Percentiles rank a stretch among this genome's conserved stretches.
Conservation (phyloP, 2,329 filamentous ascomycete species). For the Rhexocercosporidium sp. region DNA sequence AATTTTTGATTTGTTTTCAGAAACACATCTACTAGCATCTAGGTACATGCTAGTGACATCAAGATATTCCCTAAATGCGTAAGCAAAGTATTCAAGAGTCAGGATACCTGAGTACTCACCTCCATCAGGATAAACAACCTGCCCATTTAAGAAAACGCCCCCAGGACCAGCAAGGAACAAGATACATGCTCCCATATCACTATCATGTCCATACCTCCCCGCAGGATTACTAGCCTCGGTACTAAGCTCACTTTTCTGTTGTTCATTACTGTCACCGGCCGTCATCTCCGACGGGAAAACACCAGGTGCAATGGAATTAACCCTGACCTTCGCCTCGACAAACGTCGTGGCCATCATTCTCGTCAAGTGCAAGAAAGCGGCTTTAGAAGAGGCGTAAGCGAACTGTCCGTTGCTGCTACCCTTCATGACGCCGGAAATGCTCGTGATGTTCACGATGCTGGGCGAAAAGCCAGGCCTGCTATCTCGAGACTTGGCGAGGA, state of each 20-base stretch:
- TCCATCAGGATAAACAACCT: constrained; percentile 57
- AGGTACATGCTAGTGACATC: constrained; percentile 39
- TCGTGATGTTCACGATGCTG: constrained; percentile 31
- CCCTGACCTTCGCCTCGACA: constrained; percentile 54
- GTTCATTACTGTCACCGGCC: constrained; percentile 49
- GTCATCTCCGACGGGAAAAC: constrained; percentile 54
- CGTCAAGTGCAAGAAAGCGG: constrained; percentile 56
- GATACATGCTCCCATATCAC: constrained; percentile 56
- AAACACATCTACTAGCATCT: background rate
- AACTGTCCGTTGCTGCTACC: constrained; percentile 38
- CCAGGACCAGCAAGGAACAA: constrained; percentile 56
- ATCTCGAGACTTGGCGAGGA: constrained; percentile 55
- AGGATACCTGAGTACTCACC: constrained; percentile 34
- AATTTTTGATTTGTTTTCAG: background rate
- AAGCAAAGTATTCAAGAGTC: background rate
- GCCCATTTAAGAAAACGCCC: constrained; percentile 58
- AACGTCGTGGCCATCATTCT: constrained; percentile 58
- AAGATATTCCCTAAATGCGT: constrained; percentile 34
- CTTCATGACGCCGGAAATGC: constrained; percentile 32
- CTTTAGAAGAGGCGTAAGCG: constrained; percentile 48
- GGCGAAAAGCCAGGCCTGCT: constrained; percentile 39
- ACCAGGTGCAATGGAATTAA: constrained; percentile 62
- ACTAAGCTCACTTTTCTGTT: constrained; percentile 56
- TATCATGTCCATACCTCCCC: constrained; percentile 49
- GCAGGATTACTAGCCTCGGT: constrained; percentile 55